Percentiles rank a stretch among this genome's conserved stretches.
Evolutionary conservation across 164 flowering plant genomes (phyloP).

Genomic region (Annona squamosa): DNA sequence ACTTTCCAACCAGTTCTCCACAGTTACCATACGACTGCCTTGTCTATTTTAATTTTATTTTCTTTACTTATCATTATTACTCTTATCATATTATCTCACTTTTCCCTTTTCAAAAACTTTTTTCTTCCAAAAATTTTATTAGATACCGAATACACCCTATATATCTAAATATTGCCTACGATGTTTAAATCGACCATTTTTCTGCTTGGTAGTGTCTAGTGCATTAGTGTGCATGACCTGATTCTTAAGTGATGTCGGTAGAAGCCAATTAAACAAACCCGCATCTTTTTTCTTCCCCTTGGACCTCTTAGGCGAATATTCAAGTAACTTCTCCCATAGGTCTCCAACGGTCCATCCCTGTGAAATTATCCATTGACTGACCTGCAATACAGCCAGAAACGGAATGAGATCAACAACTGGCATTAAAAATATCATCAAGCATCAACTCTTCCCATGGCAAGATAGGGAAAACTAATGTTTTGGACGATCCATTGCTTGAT

Average conservation of each 20-base stretch:
- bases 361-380: constrained; percentile 53
- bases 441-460: not conserved
- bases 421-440: not conserved
- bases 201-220: not conserved
- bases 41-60: too few relatives aligned
- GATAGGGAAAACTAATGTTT: too few relatives aligned
- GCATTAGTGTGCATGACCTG: not conserved
- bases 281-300: constrained; percentile 30
- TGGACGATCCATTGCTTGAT: too few relatives aligned
- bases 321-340: constrained; percentile 66
- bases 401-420: not conserved
- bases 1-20: too few relatives aligned
- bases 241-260: constrained; percentile 30
- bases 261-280: constrained; percentile 73
- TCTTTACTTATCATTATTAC: too few relatives aligned
- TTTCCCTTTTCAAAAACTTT: too few relatives aligned
- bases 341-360: constrained; percentile 90
- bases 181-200: too few relatives aligned
- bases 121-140: too few relatives aligned
- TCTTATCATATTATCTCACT: too few relatives aligned
- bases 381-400: constrained; percentile 29
- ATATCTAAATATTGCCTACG: too few relatives aligned
- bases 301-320: constrained; percentile 52
- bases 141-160: too few relatives aligned
- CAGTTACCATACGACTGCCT: too few relatives aligned